A percentile compares a stretch with the other conserved stretches of the same genome.
Evolutionary conservation across 83 land plant species (phyloP).

Genomic region (Thuja plicata): DNA sequence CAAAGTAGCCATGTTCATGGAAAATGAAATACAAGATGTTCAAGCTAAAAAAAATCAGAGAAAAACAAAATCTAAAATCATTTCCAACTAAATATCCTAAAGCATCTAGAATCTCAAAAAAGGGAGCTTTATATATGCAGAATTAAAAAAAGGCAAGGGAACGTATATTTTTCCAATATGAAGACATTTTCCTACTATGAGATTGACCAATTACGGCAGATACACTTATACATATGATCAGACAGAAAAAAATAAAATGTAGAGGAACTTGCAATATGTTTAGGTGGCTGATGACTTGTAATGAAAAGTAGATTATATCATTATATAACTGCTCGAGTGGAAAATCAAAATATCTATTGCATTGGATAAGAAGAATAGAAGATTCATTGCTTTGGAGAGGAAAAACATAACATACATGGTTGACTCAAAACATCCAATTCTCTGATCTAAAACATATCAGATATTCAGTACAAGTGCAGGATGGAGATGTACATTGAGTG

Average conservation of each 20-base stretch:
- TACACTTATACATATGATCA: neutral
- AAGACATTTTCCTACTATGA: neutral
- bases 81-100: neutral
- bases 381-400: neutral
- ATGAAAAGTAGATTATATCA: neutral
- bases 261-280: neutral
- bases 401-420: neutral
- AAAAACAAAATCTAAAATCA: neutral
- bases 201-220: neutral
- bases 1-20: neutral
- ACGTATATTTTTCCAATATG: neutral
- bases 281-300: neutral
- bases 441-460: neutral
- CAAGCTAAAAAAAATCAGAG: neutral
- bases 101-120: neutral
- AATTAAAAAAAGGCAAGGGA: neutral
- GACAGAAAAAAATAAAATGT: neutral
- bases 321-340: neutral
- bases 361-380: neutral
- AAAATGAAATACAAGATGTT: neutral
- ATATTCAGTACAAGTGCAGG: neutral
- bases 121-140: neutral
- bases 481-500: neutral
- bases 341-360: neutral
- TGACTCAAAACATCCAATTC: neutral